Evolutionary conservation across 23 red algal species (phyloP).

Genomic region (Gracilaria vermiculophylla): DNA sequence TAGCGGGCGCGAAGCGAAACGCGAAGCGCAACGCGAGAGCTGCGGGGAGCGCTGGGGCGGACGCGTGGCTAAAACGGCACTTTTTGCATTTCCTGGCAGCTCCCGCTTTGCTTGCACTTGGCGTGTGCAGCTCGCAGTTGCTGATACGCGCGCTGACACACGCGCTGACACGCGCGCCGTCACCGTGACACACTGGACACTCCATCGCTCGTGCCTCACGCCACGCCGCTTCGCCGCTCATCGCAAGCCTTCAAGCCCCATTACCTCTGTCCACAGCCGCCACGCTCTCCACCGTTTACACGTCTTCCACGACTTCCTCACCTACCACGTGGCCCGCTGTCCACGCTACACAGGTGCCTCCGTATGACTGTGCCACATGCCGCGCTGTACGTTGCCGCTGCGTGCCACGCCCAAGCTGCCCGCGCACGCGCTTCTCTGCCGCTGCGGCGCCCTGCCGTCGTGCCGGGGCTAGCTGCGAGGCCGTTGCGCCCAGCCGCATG

Average conservation of each 20-base stretch:
- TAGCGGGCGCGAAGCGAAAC: not conserved
- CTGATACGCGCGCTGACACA: too few relatives aligned
- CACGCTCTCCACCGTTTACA: not conserved
- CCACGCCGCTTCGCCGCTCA: too few relatives aligned
- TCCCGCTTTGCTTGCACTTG: too few relatives aligned
- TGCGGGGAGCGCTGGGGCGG: not conserved
- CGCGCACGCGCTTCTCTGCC: too few relatives aligned
- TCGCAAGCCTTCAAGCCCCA: too few relatives aligned
- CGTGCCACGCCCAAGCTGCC: too few relatives aligned
- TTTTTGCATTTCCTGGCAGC: not conserved
- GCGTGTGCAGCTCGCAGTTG: not conserved
- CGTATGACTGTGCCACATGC: too few relatives aligned
- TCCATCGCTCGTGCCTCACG: too few relatives aligned
- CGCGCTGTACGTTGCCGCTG: not conserved
- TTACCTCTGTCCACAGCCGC: too few relatives aligned
- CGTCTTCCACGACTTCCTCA: not conserved
- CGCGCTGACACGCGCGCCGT: too few relatives aligned
- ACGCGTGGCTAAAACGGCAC: not conserved
- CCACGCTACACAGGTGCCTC: too few relatives aligned
- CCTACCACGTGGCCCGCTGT: not conserved
- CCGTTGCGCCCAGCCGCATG: not conserved
- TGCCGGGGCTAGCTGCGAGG: not conserved
- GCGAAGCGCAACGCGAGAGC: not conserved
- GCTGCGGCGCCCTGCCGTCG: not conserved
- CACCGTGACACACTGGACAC: too few relatives aligned